Evolutionary conservation across 2,329 filamentous ascomycete genomes (phyloP).

Genomic region (Penicillium verrucosum): DNA sequence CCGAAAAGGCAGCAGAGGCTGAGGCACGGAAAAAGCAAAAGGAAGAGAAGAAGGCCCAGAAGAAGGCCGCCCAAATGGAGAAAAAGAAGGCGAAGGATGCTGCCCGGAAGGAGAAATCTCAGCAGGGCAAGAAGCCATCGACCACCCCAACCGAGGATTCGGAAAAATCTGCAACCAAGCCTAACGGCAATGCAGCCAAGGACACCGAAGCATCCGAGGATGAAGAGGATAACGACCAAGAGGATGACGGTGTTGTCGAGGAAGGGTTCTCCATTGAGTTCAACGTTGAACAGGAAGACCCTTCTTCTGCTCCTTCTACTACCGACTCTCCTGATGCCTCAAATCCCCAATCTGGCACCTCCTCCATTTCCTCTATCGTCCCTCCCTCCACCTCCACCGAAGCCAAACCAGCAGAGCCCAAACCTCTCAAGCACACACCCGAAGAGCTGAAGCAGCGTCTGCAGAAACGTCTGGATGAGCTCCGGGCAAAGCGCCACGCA

Average conservation of each 20-base stretch:
- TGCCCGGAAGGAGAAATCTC: slow-evolving; percentile 33
- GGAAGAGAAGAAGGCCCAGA: slow-evolving; percentile 42
- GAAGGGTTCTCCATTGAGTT: slow-evolving; percentile 52
- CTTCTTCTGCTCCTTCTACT: slow-evolving; percentile 45
- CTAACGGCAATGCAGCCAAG: slow-evolving; percentile 13
- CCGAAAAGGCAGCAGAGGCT: slow-evolving; percentile 31
- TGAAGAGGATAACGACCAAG: slow-evolving; percentile 27
- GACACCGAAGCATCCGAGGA: slow-evolving; percentile 22
- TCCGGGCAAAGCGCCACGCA: slow-evolving; percentile 82
- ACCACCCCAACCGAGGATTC: slow-evolving; percentile 16
- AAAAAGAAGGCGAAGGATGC: slow-evolving; percentile 46
- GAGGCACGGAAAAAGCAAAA: slow-evolving; percentile 38
- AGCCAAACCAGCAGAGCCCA: slow-evolving; percentile 45
- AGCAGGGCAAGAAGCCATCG: slow-evolving; percentile 26
- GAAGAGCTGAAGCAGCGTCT: slow-evolving; percentile 74
- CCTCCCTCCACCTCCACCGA: slow-evolving; percentile 39
- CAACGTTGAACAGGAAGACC: slow-evolving; percentile 36
- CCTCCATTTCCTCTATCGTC: slow-evolving; percentile 66
- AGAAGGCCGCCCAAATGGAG: slow-evolving; percentile 52
- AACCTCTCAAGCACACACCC: slow-evolving; percentile 65
- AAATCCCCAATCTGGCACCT: slow-evolving; percentile 53
- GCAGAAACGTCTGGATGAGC: slow-evolving; percentile 75
- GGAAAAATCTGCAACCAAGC: slow-evolving; percentile 23
- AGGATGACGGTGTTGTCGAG: slow-evolving; percentile 43
- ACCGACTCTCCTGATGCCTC: slow-evolving; percentile 61